Evolutionary conservation across 345 rosid genomes (phyloP), one percentile per base, ranked within the genome.

Genomic region (Boechera retrofracta): DNA sequence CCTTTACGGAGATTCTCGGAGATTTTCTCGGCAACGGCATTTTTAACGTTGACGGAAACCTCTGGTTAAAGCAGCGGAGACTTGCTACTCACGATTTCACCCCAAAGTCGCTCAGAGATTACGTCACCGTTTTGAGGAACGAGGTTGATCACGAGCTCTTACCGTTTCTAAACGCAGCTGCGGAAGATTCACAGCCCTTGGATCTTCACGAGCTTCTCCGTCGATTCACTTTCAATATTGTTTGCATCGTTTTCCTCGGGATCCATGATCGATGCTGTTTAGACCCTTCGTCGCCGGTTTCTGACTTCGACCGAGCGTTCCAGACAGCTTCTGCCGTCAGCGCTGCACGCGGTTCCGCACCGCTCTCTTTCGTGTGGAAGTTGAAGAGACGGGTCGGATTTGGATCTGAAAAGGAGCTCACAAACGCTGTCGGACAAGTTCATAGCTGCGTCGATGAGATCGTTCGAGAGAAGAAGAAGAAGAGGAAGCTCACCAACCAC

Each of bases 1-100:
- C 95, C 54, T 93, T 93, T 67, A 93, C 97, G 6, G 95, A 91
- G 26, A 86, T 88, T 65, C 89, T 93, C 0, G 90, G 89, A n/a
- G 97, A 91, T 68, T 89, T 90, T 60, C 89, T 92, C 16, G 96
- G 98, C 15, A 73, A 63, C 39, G 94, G 96, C 5, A 86, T 92
- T 62, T 90, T 90, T 72, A 86, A 87, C 56, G 89, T 89, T 3
- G 96, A 92, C 24, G 89, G 85, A 2, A 86, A 86, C 63, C 82
- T 79, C 2, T 90, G 98, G 96, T 68, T 64, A 2, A 58, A 33
- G 49, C 98, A 89, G 36, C 81, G 98, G 48, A 90, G 85, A 83
- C 72, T 85, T 0, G 87, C 81, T 0, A 78, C 82, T 75, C 89
- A 86, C 5, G 85, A 87, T 28, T 84, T 88, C 77, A 85, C 77